phyloP scores from a whole-genome alignment of 345 rosid genomes.

The Populus ilicifolia region DNA sequence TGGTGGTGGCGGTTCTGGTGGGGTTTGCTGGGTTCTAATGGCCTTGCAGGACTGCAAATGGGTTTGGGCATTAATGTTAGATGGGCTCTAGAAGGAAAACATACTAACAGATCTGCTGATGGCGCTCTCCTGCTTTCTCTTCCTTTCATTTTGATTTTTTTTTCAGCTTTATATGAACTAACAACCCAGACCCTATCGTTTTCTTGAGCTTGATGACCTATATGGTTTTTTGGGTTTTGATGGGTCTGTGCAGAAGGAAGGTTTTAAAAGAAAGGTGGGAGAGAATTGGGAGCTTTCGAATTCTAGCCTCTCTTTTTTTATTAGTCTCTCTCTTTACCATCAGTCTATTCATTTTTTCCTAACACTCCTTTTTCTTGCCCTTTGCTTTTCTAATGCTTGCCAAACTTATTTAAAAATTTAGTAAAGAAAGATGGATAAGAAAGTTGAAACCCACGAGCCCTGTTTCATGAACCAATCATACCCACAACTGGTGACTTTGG shows the following conservation, averaged over 20 bases:
- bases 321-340: slow-evolving; percentile 12
- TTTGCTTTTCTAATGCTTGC: slow-evolving; percentile 24
- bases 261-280: slow-evolving; percentile 31
- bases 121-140: slow-evolving; percentile 59
- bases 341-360: slow-evolving; percentile 16
- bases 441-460: slow-evolving; percentile 44
- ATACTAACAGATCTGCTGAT: slow-evolving; percentile 69
- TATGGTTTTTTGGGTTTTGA: slow-evolving; percentile 18
- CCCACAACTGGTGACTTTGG: slow-evolving; percentile 22
- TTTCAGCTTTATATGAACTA: background rate
- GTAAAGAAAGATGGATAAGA: slow-evolving; percentile 2
- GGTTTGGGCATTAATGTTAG: slow-evolving; percentile 64
- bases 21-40: slow-evolving; percentile 41
- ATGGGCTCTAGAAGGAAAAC: slow-evolving; percentile 80
- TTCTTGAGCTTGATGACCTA: slow-evolving; percentile 14
- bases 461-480: slow-evolving; percentile 47
- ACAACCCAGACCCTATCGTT: slow-evolving; percentile 1
- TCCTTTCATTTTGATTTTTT: slow-evolving; percentile 53
- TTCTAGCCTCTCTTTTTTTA: slow-evolving; percentile 3
- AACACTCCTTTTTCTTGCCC: slow-evolving; percentile 24
- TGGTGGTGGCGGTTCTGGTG: slow-evolving; percentile 36
- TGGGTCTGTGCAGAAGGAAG: background rate
- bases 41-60: slow-evolving; percentile 68
- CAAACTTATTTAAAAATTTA: slow-evolving; percentile 7
- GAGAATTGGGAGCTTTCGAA: slow-evolving; percentile 29